Evolutionary conservation across 2,329 filamentous ascomycete genomes (phyloP), one percentile per base, ranked within the genome.

Genomic region (Diaporthe helianthi): DNA sequence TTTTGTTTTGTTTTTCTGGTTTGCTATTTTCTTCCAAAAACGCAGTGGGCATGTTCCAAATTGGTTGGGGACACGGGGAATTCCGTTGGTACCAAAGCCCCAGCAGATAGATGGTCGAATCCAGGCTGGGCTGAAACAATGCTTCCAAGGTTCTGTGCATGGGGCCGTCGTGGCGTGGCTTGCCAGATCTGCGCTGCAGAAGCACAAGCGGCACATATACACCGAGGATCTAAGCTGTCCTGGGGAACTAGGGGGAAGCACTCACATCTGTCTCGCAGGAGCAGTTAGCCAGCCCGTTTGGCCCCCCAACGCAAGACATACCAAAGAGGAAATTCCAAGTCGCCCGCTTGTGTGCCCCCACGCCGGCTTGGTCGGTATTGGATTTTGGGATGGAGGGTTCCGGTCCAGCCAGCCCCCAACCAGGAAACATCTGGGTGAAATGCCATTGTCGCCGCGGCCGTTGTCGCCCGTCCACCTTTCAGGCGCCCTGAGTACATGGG

Each of bases 401-500:
- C 49, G 60, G 60, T 53, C 44, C 69, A 53, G 60, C 69, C 66
- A 69, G 46, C 55, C 52, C 44, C 52, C 29, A 67, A 47, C 58
- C 31, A 41, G 8, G 46, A 22, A 33, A 36, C 10, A 13, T 31
- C 55, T 29, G 38, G 41, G 46, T 24, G 46, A 29, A 8, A 31
- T 38, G 41, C 38, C 54, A 24, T 29, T 10, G 38, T 22, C 8
- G 41, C 46, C 54, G 36, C 22, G 36, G 36, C 41, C 41, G 17
- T 44, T 12, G 31, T 22, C 5, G 33, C 53, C 17, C 17, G 38
- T 22, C n/a, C 10, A 38, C 10, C 36, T 13, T 8, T 73, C 68
- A 84, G 74, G 79, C 80, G 69, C 77, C 82, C 71, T 86, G 81
- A 55, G 84, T 83, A 76, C 89, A 91, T 31, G 83, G 79, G 65